Conservation (phyloP, 352 stramenopile genomes). For the Phytophthora idaei region DNA sequence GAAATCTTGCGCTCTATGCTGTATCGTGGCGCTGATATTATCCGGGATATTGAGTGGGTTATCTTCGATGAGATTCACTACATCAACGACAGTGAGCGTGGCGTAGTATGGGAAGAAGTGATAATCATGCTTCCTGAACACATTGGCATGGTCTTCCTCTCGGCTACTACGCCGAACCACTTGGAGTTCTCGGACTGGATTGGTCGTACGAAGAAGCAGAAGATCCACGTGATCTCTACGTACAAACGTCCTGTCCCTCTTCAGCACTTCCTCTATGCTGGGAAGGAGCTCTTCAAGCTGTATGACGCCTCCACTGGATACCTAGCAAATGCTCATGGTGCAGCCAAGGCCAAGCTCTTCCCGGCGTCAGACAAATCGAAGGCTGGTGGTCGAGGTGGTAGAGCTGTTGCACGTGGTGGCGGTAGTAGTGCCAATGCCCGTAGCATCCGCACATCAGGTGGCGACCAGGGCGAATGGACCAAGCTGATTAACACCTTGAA, state of each 20-base stretch:
- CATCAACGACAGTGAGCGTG: slow-evolving; percentile 98
- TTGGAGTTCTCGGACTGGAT: slow-evolving; percentile 99
- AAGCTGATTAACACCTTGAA: slow-evolving; percentile 87
- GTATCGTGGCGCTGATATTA: slow-evolving; percentile 95
- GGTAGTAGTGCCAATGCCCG: slow-evolving; percentile 49
- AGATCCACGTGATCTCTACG: slow-evolving; percentile 98
- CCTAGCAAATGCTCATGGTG: slow-evolving; percentile 56
- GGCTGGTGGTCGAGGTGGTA: slow-evolving; percentile 39
- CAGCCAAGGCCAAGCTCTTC: slow-evolving; percentile 72
- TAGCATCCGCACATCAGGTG: slow-evolving; percentile 62
- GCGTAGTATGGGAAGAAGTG: slow-evolving; percentile 98
- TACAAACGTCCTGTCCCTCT: slow-evolving; percentile 97
- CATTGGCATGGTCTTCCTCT: slow-evolving; percentile 98
- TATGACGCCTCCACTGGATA: slow-evolving; percentile 63
- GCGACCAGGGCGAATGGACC: slow-evolving; percentile 88
- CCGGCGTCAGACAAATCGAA: slow-evolving; percentile 63
- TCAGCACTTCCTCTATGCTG: slow-evolving; percentile 95
- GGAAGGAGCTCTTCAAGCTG: slow-evolving; percentile 93
- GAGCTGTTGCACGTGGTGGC: slow-evolving; percentile 34
- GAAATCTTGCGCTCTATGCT: slow-evolving; percentile 98
- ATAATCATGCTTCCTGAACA: slow-evolving; percentile 98
- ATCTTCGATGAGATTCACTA: slow-evolving; percentile 99
- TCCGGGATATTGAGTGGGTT: slow-evolving; percentile 98
- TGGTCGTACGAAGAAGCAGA: slow-evolving; percentile 94
- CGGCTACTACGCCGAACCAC: slow-evolving; percentile 98